A percentile compares a stretch with the other conserved stretches of the same genome.
Evolutionary conservation across 148 eudicot species (phyloP).

Genomic region (Drosera capensis): DNA sequence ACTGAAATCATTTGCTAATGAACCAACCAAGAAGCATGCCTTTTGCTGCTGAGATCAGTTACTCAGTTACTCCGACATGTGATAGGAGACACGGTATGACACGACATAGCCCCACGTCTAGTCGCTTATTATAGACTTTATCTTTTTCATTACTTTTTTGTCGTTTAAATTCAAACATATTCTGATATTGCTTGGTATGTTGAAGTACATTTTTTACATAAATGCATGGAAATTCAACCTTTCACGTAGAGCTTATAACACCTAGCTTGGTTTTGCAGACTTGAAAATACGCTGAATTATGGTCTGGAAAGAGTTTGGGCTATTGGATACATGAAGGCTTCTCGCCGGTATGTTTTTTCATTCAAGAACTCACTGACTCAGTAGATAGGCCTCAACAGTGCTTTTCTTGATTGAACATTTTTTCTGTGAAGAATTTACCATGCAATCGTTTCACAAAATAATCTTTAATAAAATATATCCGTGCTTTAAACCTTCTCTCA

Average conservation of each 20-base stretch:
- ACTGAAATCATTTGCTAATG: no score
- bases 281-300: constrained; percentile 78
- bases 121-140: not conserved
- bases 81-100: not conserved
- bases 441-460: no score
- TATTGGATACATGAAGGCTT: constrained; percentile 72
- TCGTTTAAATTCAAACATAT: not conserved
- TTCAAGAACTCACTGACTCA: no score
- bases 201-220: not conserved
- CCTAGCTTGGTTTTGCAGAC: constrained; percentile 30
- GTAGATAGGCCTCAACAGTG: no score
- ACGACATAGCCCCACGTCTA: not conserved
- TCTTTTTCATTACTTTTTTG: not conserved
- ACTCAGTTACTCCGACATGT: no score
- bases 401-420: not conserved
- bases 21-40: no score
- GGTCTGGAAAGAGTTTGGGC: constrained; percentile 96
- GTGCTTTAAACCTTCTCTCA: no score
- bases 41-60: no score
- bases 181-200: not conserved
- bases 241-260: not conserved
- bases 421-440: no score
- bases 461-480: no score
- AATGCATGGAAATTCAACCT: not conserved
- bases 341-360: constrained; percentile 45